Conservation (phyloP, 176 grass and related monocot species). For the Elymus sibiricus region DNA sequence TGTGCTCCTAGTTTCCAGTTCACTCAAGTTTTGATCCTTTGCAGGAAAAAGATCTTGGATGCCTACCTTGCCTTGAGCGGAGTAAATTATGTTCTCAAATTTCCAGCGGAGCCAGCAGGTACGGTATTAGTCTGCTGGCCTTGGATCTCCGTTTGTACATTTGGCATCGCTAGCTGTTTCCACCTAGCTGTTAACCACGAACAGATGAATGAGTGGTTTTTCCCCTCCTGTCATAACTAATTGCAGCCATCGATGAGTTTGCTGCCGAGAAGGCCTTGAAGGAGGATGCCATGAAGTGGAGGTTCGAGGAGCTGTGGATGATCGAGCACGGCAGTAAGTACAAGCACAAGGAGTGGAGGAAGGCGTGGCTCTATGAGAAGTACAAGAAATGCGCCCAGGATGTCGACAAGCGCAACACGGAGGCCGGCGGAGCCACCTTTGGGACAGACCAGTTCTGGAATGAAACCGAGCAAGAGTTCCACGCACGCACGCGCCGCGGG, state of each 20-base stretch:
- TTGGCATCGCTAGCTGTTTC: not conserved
- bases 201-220: not conserved
- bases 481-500: too few species aligned
- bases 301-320: not conserved
- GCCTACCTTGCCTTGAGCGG: not conserved
- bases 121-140: not conserved
- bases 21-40: not conserved
- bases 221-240: not conserved
- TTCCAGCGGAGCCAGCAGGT: not conserved
- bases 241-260: not conserved
- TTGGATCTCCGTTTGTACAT: too few species aligned
- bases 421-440: not conserved
- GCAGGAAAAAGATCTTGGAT: not conserved
- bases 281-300: not conserved
- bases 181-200: not conserved
- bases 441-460: not conserved
- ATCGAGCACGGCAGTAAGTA: not conserved
- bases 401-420: not conserved
- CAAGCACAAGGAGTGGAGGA: not conserved
- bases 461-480: not conserved
- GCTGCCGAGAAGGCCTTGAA: not conserved
- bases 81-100: slow-evolving; percentile 2
- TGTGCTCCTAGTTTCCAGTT: not conserved
- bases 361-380: not conserved
- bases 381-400: not conserved